phyloP scores from a whole-genome alignment of 2,329 filamentous ascomycete species.

The Zelopaecilomyces penicillatus region DNA sequence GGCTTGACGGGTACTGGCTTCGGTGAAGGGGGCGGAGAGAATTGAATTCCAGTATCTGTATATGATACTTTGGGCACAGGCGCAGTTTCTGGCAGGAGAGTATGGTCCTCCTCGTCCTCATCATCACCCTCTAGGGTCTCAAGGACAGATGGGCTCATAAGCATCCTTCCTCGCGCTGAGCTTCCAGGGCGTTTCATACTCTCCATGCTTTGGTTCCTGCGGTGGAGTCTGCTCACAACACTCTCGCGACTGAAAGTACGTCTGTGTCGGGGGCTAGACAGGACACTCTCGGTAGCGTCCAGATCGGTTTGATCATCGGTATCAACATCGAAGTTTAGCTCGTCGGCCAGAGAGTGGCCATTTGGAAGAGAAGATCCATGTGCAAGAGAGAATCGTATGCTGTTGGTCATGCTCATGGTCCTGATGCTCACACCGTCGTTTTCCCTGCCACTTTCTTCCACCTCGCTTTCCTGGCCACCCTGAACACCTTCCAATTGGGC shows the following conservation, averaged over 20 bases:
- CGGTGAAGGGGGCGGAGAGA: conserved; percentile 73
- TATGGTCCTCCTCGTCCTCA: conserved; percentile 30
- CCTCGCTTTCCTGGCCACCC: conserved; percentile 45
- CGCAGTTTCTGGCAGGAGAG: conserved; percentile 18
- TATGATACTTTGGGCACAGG: conserved; percentile 49
- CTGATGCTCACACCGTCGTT: conserved; percentile 63
- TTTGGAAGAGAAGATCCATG: conserved; percentile 50
- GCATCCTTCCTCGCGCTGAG: conserved; percentile 42
- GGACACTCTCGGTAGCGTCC: conserved; percentile 56
- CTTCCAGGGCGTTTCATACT: conserved; percentile 49
- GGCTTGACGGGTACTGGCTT: conserved; percentile 33
- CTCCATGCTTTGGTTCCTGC: conserved; percentile 50
- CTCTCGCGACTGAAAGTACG: conserved; percentile 53
- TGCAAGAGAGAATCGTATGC: conserved; percentile 65
- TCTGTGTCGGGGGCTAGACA: conserved; percentile 43
- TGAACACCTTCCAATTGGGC: conserved; percentile 34
- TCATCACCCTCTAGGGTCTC: conserved; percentile 49
- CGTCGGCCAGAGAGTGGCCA: conserved; percentile 77
- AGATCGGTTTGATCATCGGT: conserved; percentile 64
- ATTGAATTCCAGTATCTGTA: conserved; percentile 71
- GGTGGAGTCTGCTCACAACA: conserved; percentile 38
- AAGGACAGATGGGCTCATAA: conserved; percentile 46
- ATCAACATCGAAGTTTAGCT: conserved; percentile 79
- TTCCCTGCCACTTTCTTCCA: conserved; percentile 54
- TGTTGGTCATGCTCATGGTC: conserved; percentile 64